Evolutionary conservation across 306 rosid species (phyloP), one percentile per base, ranked within the genome.

Genomic region (apple (Malus domestica)): DNA sequence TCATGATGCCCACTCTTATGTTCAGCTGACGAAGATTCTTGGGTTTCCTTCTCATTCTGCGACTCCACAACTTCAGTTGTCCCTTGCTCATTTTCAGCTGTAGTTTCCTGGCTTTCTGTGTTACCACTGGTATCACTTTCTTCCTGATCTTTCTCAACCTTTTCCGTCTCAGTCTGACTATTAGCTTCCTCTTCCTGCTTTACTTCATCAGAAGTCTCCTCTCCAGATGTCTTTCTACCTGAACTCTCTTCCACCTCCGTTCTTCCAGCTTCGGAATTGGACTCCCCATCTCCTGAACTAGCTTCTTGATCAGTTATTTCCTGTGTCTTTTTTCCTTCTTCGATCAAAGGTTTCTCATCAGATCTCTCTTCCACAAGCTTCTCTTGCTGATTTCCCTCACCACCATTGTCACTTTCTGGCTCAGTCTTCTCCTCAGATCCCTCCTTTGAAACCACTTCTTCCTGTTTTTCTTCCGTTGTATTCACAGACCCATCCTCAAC

Each of bases 11-110:
- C 81, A 68, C 57, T 87, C 66, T 72, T 69, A 72, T 57, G 81
- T 70, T 69, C 51, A 60, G 83, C 75, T 29, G 64, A 38, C 23
- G 72, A 78, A 71, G 83, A 74, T 52, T 57, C 75, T 23, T 78
- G 85, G 5, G 76, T 68, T 80, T 83, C 89, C 78, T 86, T 90
- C 79, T 80, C 89, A 60, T 82, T 80, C 42, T 77, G 80, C 1
- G 86, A 82, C 81, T 87, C 84, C 42, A 30, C 71, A 13, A 74
- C 82, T 78, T 89, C 89, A 78, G 92, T 86, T 60, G 84, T 78
- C 91, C 85, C 70, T 66, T 15, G 42, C 76, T 55, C 81, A 79
- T 10, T 61, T 61, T 61, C 67, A 61, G 67, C 67, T 27, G 67
- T 69, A 2, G 70, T 77, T 68, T 80, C 87, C 74, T 19, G 77